Conservation (phyloP, 2,329 filamentous ascomycete genomes). For the Phyllosticta citrichinensis region DNA sequence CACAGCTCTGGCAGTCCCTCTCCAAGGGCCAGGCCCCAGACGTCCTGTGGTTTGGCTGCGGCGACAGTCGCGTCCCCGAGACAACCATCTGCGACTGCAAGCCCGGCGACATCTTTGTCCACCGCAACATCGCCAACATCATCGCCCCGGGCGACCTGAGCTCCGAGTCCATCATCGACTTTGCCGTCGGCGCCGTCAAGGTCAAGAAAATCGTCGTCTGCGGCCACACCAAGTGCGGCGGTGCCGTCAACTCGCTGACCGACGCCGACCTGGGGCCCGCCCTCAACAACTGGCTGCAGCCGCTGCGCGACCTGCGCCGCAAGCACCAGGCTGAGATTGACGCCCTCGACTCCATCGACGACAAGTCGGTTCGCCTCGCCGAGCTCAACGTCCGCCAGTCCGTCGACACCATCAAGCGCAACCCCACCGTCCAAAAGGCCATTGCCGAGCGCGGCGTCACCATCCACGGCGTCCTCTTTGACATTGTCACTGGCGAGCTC, state of each 20-base stretch:
- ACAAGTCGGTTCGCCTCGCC: constrained; percentile 52
- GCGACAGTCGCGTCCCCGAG: constrained; percentile 76
- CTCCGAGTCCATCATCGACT: constrained; percentile 67
- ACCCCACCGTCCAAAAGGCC: constrained; percentile 59
- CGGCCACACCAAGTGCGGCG: constrained; percentile 52
- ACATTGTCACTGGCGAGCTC: constrained; percentile 33
- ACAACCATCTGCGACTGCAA: constrained; percentile 69
- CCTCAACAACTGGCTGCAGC: constrained; percentile 52
- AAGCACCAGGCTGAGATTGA: constrained; percentile 43
- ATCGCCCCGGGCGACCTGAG: constrained; percentile 66
- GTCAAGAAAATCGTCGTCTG: constrained; percentile 54
- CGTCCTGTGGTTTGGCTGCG: constrained; percentile 77
- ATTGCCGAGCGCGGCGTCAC: constrained; percentile 59
- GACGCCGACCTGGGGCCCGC: constrained; percentile 47
- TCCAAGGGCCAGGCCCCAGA: constrained; percentile 56
- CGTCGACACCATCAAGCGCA: constrained; percentile 57
- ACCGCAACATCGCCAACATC: constrained; percentile 86
- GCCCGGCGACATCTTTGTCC: constrained; percentile 78
- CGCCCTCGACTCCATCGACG: constrained; percentile 33
- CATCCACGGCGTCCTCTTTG: constrained; percentile 71
- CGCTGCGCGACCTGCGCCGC: constrained; percentile 44
- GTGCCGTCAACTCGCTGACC: constrained; percentile 44
- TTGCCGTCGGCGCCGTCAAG: constrained; percentile 61
- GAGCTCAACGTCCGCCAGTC: constrained; percentile 65
- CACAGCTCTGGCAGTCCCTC: constrained; percentile 59